Conservation (phyloP, 108 stramenopile species). For the Pseudonitzschia pungens region DNA sequence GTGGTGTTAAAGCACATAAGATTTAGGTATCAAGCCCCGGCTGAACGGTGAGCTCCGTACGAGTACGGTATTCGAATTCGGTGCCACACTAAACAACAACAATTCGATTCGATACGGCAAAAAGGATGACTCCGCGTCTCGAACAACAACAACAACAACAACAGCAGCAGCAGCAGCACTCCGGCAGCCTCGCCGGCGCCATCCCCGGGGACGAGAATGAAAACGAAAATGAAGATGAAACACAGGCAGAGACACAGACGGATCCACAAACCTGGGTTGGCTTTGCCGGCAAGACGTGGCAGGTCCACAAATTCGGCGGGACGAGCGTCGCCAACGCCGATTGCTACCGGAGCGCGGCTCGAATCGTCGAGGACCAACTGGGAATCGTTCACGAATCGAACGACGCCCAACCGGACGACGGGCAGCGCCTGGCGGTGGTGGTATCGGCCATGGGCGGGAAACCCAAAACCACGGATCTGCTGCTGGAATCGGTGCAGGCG, state of each 20-base stretch:
- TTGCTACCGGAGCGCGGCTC: constrained; percentile 50
- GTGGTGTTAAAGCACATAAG: too few species aligned
- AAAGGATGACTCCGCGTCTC: too few species aligned
- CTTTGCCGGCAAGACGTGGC: constrained; percentile 50
- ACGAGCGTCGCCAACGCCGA: constrained; percentile 66
- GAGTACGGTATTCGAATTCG: too few species aligned
- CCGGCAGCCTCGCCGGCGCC: too few species aligned
- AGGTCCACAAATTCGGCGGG: constrained; percentile 84
- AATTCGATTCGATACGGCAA: too few species aligned
- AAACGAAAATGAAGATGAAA: not conserved
- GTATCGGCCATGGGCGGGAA: constrained; percentile 93
- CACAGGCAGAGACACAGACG: too few species aligned
- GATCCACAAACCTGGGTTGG: constrained; percentile 23
- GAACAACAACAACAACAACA: too few species aligned
- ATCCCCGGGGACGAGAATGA: not conserved
- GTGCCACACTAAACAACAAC: too few species aligned
- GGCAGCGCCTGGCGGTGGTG: constrained; percentile 49
- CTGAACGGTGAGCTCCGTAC: too few species aligned
- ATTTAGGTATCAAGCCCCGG: too few species aligned
- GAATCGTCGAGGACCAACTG: constrained; percentile 54
- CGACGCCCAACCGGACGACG: constrained; percentile 3
- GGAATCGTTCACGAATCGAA: not conserved
- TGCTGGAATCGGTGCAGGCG: constrained; percentile 66
- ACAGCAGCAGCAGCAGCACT: too few species aligned
- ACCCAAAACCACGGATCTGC: constrained; percentile 87